Conservation (phyloP, 768 basidiomycete genomes). For the Amanita inopinata region DNA sequence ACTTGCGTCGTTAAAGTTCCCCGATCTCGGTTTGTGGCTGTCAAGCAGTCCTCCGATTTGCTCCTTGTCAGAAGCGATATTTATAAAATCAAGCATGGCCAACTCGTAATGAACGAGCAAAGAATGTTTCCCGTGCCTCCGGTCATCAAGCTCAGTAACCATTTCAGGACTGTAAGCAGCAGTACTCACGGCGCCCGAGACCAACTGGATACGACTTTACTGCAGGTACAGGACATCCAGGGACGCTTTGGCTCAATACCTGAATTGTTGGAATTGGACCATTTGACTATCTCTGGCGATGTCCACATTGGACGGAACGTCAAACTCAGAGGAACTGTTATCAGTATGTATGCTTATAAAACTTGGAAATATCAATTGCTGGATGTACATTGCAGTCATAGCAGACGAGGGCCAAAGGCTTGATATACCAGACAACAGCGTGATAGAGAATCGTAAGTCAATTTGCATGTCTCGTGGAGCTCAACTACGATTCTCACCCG, state of each 20-base stretch:
- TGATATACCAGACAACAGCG: slow-evolving; percentile 56
- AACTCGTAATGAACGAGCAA: slow-evolving; percentile 54
- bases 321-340: slow-evolving; percentile 70
- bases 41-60: slow-evolving; percentile 62
- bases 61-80: slow-evolving; percentile 71
- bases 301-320: slow-evolving; percentile 66
- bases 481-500: slow-evolving; percentile 14
- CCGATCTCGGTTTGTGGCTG: slow-evolving; percentile 70
- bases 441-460: slow-evolving; percentile 44
- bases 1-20: slow-evolving; percentile 79
- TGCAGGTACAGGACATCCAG: slow-evolving; percentile 59
- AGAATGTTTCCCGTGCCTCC: slow-evolving; percentile 62
- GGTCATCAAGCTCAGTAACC: slow-evolving; percentile 76
- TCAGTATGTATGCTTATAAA: slow-evolving; percentile 27
- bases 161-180: slow-evolving; percentile 65
- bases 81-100: slow-evolving; percentile 67
- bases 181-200: slow-evolving; percentile 16
- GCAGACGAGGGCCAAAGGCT: slow-evolving; percentile 59
- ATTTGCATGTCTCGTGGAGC: not conserved
- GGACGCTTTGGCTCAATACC: slow-evolving; percentile 78
- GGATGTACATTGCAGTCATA: slow-evolving; percentile 25
- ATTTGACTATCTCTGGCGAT: slow-evolving; percentile 73
- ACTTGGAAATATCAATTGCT: not conserved
- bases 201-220: slow-evolving; percentile 15
- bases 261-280: slow-evolving; percentile 55